phyloP scores from a whole-genome alignment of 2,329 filamentous ascomycete species.

The Aspergillus flavus region DNA sequence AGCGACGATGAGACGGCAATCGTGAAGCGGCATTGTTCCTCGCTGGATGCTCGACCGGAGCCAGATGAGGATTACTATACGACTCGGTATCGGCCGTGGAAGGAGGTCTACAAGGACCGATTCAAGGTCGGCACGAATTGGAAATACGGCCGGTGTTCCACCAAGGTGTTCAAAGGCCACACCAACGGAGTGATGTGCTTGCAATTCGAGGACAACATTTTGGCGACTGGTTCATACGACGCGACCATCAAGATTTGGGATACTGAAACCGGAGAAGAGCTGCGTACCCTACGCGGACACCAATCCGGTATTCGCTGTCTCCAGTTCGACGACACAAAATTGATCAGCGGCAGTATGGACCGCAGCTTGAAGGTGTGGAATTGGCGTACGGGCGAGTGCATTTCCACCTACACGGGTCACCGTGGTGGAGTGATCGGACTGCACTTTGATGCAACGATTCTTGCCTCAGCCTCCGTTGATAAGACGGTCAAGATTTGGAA shows the following conservation, averaged over 20 bases:
- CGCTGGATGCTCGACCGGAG: conserved; percentile 30
- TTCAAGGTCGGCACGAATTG: conserved; percentile 97
- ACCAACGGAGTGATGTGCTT: conserved; percentile 82
- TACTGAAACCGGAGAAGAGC: conserved; percentile 80
- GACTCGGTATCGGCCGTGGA: conserved; percentile 73
- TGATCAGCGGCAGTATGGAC: conserved; percentile 89
- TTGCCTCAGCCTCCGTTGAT: conserved; percentile 89
- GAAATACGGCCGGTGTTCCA: conserved; percentile 89
- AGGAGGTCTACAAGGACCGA: conserved; percentile 92
- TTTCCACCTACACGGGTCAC: conserved; percentile 80
- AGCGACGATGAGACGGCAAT: conserved; percentile 31
- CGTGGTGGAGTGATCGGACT: conserved; percentile 81
- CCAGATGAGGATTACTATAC: conserved; percentile 53
- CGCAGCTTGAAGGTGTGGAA: conserved; percentile 93
- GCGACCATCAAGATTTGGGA: conserved; percentile 96
- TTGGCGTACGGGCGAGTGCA: conserved; percentile 85
- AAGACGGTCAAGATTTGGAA: conserved; percentile 91
- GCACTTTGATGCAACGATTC: conserved; percentile 80
- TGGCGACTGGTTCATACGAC: conserved; percentile 95
- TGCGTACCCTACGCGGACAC: conserved; percentile 84
- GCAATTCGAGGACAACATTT: conserved; percentile 82
- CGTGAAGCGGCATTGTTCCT: conserved; percentile 36
- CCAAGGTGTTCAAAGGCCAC: conserved; percentile 82
- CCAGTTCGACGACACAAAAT: conserved; percentile 88
- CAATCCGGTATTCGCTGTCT: conserved; percentile 81